Evolutionary conservation across 495 filamentous ascomycete species (phyloP), one percentile per base, ranked within the genome.

Genomic region (Rhypophila decipiens): DNA sequence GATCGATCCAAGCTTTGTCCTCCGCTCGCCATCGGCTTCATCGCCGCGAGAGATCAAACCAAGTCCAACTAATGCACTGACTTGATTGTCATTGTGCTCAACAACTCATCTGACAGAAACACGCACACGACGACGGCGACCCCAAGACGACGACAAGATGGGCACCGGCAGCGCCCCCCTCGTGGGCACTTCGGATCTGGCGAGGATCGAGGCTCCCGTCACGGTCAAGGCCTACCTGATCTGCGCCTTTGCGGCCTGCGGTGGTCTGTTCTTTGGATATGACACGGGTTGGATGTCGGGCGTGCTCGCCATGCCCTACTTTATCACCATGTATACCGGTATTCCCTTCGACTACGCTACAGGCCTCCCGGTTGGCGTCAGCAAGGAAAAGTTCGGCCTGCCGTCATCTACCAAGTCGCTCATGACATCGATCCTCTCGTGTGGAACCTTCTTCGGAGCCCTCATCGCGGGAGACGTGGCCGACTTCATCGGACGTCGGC

Each of bases 401-500:
- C 62, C 52, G 0, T 57, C 63, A 18, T 51, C 56, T 7, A 56
- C 65, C 44, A 79, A 85, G 64, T 83, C 80, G 3, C 71, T 87
- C 38, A 87, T 86, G 58, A 82, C 80, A 24, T 85, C 83, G 18
- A 86, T 88, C 52, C 74, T 87, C 10, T 87, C 84, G 18, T 76
- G 73, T 51, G 85, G 85, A 46, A 87, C 85, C 39, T 87, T 88
- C 74, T 83, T 87, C 48, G 85, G 85, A 49, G 80, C 85, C 34
- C 64, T 88, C 38, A 72, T 85, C 27, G 82, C 80, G 19, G 84
- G 82, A 63, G 79, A 84, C 48, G 47, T 87, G 20, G 83, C 84
- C 43, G 85, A 88, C 55, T 78, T 72, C 61, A 68, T 80, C 46
- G 85, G 85, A 47, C 82, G 85, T 53, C 78, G 80, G 3, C 73